Evolutionary conservation across 208 protist species (phyloP).

Genomic region (Trypanosoma scelopori): DNA sequence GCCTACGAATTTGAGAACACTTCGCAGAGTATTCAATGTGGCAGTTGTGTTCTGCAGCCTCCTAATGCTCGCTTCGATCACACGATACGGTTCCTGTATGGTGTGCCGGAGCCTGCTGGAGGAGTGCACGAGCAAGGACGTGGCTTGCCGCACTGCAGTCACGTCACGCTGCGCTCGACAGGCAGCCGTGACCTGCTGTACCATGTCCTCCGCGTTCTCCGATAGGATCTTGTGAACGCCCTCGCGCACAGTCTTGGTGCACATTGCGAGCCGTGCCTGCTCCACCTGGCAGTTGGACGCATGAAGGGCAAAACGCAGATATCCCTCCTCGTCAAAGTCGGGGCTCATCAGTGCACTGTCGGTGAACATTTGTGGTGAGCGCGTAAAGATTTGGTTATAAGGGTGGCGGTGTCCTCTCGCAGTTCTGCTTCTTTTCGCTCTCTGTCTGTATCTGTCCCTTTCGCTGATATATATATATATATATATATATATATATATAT

Average conservation of each 20-base stretch:
- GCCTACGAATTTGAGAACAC: conserved; percentile 49
- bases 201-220: conserved; percentile 57
- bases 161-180: conserved; percentile 55
- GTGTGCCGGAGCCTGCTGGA: conserved; percentile 54
- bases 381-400: too few species aligned
- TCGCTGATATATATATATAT: too few species aligned
- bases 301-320: conserved; percentile 77
- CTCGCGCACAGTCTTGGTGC: conserved; percentile 45
- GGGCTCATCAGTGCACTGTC: conserved; percentile 61
- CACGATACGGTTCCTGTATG: conserved; percentile 64
- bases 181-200: conserved; percentile 66
- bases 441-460: too few species aligned
- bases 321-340: conserved; percentile 77
- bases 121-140: conserved; percentile 50
- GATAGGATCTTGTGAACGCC: conserved; percentile 49
- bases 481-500: too few species aligned
- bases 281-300: conserved; percentile 40
- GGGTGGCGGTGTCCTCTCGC: not conserved
- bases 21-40: conserved; percentile 48
- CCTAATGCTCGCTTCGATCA: conserved; percentile 50
- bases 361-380: conserved; percentile 50
- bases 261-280: conserved; percentile 50
- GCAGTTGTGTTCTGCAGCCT: conserved; percentile 64
- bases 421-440: too few species aligned
- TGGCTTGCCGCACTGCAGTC: conserved; percentile 42